Evolutionary conservation across 768 basidiomycete species (phyloP).

Genomic region (Crepidotus variabilis): DNA sequence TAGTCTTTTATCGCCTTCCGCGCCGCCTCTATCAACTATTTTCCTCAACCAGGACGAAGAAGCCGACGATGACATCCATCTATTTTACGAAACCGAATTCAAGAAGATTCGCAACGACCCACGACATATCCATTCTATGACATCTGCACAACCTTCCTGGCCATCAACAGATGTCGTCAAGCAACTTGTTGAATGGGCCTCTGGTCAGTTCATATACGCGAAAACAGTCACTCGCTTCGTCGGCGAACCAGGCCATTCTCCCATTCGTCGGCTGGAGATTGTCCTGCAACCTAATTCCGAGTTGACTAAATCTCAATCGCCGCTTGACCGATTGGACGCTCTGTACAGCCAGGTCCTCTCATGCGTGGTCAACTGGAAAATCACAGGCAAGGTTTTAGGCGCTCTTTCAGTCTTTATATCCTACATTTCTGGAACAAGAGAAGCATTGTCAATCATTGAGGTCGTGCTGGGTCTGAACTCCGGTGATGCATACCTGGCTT

Average conservation of each 20-base stretch:
- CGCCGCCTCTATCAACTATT: neutral
- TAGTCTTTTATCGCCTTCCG: slow-evolving; percentile 1
- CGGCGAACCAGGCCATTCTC: no score
- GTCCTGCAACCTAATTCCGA: slow-evolving; percentile 3
- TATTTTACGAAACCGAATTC: no score
- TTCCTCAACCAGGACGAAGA: slow-evolving; percentile 6
- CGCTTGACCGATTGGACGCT: slow-evolving; percentile 13
- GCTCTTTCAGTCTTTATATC: neutral
- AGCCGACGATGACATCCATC: no score
- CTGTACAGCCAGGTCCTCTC: slow-evolving; percentile 10
- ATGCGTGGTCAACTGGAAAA: slow-evolving; percentile 1
- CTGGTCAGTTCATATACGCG: no score
- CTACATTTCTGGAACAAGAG: neutral
- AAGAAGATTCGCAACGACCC: no score
- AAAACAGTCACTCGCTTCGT: no score
- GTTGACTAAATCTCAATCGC: neutral
- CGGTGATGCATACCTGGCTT: neutral
- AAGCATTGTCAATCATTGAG: neutral
- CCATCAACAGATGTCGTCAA: slow-evolving; percentile 7
- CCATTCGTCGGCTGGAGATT: no score
- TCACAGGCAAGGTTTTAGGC: neutral
- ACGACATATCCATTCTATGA: no score
- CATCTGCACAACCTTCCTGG: slow-evolving; percentile 2
- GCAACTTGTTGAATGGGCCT: slow-evolving; percentile 7
- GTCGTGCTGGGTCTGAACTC: neutral